Base-by-base conservation (phyloP, 495 filamentous ascomycete species). In the Clohesyomyces aquaticus region DNA sequence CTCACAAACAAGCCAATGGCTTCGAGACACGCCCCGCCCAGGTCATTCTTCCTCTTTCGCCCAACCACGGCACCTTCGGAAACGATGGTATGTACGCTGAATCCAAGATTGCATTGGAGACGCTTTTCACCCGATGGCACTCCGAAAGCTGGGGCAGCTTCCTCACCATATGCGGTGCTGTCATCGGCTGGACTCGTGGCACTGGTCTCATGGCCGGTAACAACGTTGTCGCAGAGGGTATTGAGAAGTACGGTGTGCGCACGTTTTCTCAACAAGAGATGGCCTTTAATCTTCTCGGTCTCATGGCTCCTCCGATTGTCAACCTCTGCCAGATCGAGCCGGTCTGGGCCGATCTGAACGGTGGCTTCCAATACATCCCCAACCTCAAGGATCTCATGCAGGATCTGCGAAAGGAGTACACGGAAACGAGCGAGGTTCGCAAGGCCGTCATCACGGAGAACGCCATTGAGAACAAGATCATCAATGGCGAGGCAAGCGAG, bases 261-360 rank as follows among this genome's bases (percentile, higher is more conserved):
- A 99, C 94, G 3, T 99, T 99, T 80, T 97, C 93, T 18, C 95
- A 98, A 79, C 91, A 95, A 70, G 94, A 99, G 77, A 99, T 99
- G 94, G 94, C 94, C 2, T 98, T 99, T 83, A 99, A 98, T 76
- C 78, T 99, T 55, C 86, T 99, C 38, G 93, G 94, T 58, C 85
- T 99, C 49, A 97, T 99, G 94, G 86, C 93, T 3, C 91, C 94
- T 9, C 84, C 87, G 23, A 90, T 99, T 63, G 93, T 96, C 68
- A 92, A 98, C 71, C 85, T 99, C 28, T 98, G 95, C 81, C 94
- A 99, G 77, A 81, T 85, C 27, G 93, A 99, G 73, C 94, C 94
- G 3, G 91, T 99, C 58, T 97, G 89, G 76, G 94, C 95, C 52
- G 94, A 99, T 78, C 82, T 99, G 28, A 99, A 98, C 76, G 94